These are phyloP conservation scores for Colletotrichum sp. DNA, from an alignment of 2,329 filamentous ascomycete genomes.

Conservation along the genomic window DNA sequence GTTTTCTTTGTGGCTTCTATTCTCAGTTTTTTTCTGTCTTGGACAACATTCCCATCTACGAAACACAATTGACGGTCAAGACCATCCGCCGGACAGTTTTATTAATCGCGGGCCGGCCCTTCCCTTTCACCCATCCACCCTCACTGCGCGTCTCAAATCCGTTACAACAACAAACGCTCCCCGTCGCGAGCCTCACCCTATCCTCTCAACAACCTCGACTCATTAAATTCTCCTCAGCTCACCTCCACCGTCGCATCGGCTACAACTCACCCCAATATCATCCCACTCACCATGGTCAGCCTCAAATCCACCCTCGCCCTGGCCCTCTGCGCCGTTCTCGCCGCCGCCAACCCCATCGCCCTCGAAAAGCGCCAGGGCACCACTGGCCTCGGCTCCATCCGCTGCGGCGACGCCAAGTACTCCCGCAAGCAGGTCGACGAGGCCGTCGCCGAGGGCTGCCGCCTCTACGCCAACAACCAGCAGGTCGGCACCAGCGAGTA, in stretches of 20 bases:
- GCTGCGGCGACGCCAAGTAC: slow-evolving; percentile 14
- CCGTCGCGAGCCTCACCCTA: background rate
- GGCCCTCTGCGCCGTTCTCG: background rate
- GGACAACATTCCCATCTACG: background rate
- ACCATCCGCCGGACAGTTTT: background rate
- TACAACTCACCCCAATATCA: background rate
- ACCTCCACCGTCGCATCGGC: background rate
- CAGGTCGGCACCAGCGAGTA: slow-evolving; percentile 27
- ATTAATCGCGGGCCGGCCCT: slow-evolving; percentile 1
- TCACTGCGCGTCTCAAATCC: background rate
- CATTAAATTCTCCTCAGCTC: background rate
- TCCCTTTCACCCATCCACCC: background rate
- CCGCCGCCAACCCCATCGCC: background rate
- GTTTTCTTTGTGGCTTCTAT: background rate
- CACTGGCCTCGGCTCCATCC: background rate
- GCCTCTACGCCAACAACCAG: slow-evolving; percentile 6
- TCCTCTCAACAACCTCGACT: background rate
- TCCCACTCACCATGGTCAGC: slow-evolving; percentile 10
- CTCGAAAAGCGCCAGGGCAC: slow-evolving; percentile 11
- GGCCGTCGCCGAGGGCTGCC: slow-evolving; percentile 21
- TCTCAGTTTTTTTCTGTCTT: background rate
- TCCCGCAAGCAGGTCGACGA: slow-evolving; percentile 13
- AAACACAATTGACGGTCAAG: background rate
- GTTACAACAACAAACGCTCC: background rate
- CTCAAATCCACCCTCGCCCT: slow-evolving; percentile 3